phyloP scores from a whole-genome alignment of 2,329 filamentous ascomycete species.

The Didymella keratinophila region DNA sequence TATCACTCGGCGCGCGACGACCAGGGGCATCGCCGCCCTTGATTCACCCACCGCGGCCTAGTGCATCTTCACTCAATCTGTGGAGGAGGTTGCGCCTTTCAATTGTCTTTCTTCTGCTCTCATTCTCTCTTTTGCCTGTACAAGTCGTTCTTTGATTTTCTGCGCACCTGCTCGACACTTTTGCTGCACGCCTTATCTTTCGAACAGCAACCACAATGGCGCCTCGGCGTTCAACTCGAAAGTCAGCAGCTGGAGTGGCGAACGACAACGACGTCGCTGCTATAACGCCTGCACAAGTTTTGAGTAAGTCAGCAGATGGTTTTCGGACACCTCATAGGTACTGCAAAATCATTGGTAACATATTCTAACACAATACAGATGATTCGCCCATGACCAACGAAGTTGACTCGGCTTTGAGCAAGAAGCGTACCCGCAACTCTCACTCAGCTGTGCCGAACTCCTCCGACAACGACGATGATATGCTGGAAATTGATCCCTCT shows the following conservation, averaged over 20 bases:
- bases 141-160: not conserved
- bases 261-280: conserved; percentile 13
- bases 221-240: conserved; percentile 38
- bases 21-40: conserved; percentile 36
- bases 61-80: conserved; percentile 16
- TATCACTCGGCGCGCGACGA: conserved; percentile 30
- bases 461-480: conserved; percentile 41
- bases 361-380: conserved; percentile 7
- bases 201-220: conserved; percentile 26
- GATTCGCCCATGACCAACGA: conserved; percentile 9
- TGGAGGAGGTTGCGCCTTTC: conserved; percentile 3
- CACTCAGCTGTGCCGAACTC: conserved; percentile 44
- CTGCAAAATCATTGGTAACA: not conserved
- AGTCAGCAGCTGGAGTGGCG: conserved; percentile 27
- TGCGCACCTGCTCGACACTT: conserved; percentile 1
- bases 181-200: not conserved
- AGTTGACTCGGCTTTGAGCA: conserved; percentile 8
- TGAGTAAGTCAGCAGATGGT: conserved; percentile 8
- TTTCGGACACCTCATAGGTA: not conserved
- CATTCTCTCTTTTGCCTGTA: not conserved
- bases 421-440: conserved; percentile 32
- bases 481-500: conserved; percentile 21
- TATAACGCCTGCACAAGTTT: conserved; percentile 2
- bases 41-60: conserved; percentile 25
- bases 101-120: not conserved